phyloP scores from a whole-genome alignment of 2,329 filamentous ascomycete species.

The Cadophora gregata region DNA sequence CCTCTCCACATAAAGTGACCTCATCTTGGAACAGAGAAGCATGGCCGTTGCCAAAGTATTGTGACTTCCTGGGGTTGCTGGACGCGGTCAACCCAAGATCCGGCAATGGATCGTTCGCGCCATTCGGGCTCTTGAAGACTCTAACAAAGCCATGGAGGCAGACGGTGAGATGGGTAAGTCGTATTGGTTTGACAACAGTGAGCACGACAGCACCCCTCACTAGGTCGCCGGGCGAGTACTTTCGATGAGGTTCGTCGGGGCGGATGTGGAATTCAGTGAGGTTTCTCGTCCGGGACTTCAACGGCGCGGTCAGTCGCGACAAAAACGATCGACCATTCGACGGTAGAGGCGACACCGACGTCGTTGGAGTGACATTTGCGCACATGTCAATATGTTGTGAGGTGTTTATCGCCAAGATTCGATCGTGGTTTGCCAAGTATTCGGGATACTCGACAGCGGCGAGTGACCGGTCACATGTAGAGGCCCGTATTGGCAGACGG shows the following conservation, averaged over 20 bases:
- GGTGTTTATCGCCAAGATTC: slow-evolving; percentile 42
- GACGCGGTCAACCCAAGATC: slow-evolving; percentile 43
- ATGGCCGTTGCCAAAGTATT: slow-evolving; percentile 77
- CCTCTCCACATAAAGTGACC: slow-evolving; percentile 78
- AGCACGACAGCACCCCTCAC: slow-evolving; percentile 75
- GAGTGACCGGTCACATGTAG: slow-evolving; percentile 25
- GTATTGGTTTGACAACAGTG: slow-evolving; percentile 73
- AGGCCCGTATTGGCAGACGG: slow-evolving; percentile 18
- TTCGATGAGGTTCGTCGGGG: slow-evolving; percentile 77
- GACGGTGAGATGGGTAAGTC: slow-evolving; percentile 81
- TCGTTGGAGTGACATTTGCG: slow-evolving; percentile 41
- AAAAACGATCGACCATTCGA: slow-evolving; percentile 42
- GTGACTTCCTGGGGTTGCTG: slow-evolving; percentile 49
- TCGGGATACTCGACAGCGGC: slow-evolving; percentile 28
- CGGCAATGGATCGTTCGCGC: slow-evolving; percentile 54
- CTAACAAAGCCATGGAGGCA: slow-evolving; percentile 80
- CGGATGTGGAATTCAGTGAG: slow-evolving; percentile 80
- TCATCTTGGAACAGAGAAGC: slow-evolving; percentile 86
- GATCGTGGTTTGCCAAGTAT: slow-evolving; percentile 40
- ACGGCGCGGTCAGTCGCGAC: slow-evolving; percentile 53
- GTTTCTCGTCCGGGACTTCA: slow-evolving; percentile 59
- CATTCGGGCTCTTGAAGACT: slow-evolving; percentile 72
- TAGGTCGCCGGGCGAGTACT: slow-evolving; percentile 76
- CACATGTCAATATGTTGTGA: slow-evolving; percentile 40
- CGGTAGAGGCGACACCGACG: slow-evolving; percentile 34